Evolutionary conservation across 176 grass and related monocot species (phyloP), one percentile per base, ranked within the genome.

Genomic region (Bothriochloa decipiens): DNA sequence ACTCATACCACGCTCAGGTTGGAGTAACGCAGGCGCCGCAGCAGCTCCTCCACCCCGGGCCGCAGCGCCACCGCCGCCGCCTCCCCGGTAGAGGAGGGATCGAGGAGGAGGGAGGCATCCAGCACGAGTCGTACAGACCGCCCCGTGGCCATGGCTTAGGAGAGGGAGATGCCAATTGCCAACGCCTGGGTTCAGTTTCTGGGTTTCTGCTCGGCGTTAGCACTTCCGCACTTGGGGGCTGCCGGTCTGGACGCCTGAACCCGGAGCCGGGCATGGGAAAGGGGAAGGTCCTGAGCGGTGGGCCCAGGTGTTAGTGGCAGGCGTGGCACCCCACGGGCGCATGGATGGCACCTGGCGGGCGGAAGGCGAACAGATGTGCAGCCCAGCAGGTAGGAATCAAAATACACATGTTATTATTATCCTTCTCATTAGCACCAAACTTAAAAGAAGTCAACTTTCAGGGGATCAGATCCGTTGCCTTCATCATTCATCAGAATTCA

Each of bases 11-110:
- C 89, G 47, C 16, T 64, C 37, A 90, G 70, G 82, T 80, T 69
- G 80, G 89, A 87, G 75, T 80, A 83, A n/a, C 80, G 89, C 68
- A 87, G 75, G n/a, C 75, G 84, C 23, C 89, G 89, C 6, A 90
- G 75, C 28, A 90, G 75, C 39, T 23, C 75, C 80, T 69, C 89
- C 23, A 61, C 84, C 66, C 75, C 84, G 6, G 84, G 80, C 60
- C 80, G 79, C 39, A 90, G 49, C 67, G 39, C 79, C 46, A 15
- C 60, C 75, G 3, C 76, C 68, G 60, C 14, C 20, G 5, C 11
- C 40, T 74, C 43, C 28, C n/a, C 1, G 33, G 16, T 11, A 8
- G 47, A 13, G 8, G 86, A 71, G 18, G 80, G 52, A 0, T 75
- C 49, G 60, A 90, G 75, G 23, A 90, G 84, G 75, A 87, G n/a